Evolutionary conservation across 371 early-diverging fungal species (phyloP).

Genomic region (Actinomortierella wolfii): DNA sequence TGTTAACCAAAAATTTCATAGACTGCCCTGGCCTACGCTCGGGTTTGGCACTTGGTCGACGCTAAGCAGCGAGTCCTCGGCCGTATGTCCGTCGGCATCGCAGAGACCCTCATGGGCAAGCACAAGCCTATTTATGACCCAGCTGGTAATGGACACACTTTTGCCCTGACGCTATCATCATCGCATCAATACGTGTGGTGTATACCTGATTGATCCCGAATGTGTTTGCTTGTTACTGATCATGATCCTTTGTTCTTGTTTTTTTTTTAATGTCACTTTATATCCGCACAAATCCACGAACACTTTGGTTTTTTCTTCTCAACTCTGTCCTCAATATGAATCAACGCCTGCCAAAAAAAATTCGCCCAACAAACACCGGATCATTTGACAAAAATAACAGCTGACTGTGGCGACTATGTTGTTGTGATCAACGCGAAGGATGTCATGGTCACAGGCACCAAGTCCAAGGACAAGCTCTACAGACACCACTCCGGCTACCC

Average conservation of each 20-base stretch:
- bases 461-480: conserved; percentile 89
- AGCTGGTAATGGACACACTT: conserved; percentile 61
- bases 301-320: too few relatives aligned
- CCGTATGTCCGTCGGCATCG: conserved; percentile 84
- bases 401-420: conserved; percentile 97
- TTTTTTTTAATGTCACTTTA: too few relatives aligned
- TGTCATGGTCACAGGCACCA: conserved; percentile 85
- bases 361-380: too few relatives aligned
- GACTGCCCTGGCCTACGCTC: conserved; percentile 92
- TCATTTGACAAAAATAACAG: conserved; percentile 47
- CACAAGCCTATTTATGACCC: conserved; percentile 96
- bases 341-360: too few relatives aligned
- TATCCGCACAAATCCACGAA: too few relatives aligned
- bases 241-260: too few relatives aligned
- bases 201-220: too few relatives aligned
- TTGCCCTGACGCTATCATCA: background rate
- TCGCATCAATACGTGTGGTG: conserved; percentile 1
- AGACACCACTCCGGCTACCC: conserved; percentile 89
- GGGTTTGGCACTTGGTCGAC: conserved; percentile 97
- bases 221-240: too few relatives aligned
- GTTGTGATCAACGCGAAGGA: conserved; percentile 95
- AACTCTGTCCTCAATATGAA: too few relatives aligned
- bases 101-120: conserved; percentile 96
- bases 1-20: conserved; percentile 34
- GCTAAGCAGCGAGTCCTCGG: conserved; percentile 91